These are phyloP conservation scores for Podila clonocystis DNA, from an alignment of 192 early-diverging fungal species.

Conservation along the genomic window DNA sequence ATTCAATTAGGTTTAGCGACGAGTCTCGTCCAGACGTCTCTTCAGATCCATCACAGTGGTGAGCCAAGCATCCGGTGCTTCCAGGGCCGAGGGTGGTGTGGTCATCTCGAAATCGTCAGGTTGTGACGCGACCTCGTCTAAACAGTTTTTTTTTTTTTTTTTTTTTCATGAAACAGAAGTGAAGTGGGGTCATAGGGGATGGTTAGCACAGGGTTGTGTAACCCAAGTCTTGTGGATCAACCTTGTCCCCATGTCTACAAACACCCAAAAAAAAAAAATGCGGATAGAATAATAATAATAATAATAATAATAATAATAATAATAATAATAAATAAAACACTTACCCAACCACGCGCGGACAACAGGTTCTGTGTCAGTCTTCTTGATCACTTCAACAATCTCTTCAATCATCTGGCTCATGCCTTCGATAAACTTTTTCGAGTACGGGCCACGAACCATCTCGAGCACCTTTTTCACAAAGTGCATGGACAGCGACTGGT, in stretches of 20 bases:
- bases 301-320: conserved; percentile 6
- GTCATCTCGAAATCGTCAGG: conserved; percentile 26
- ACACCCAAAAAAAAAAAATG: conserved; percentile 5
- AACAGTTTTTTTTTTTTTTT: not conserved
- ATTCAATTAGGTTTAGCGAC: conserved; percentile 6
- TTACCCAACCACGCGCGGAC: conserved; percentile 51
- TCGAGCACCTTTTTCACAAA: conserved; percentile 68
- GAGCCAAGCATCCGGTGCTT: conserved; percentile 13
- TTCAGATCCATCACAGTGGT: conserved; percentile 33
- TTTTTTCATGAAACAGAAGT: not conserved
- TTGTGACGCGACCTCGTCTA: conserved; percentile 36
- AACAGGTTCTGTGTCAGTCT: conserved; percentile 35
- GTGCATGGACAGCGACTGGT: conserved; percentile 75
- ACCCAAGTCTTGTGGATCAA: not conserved
- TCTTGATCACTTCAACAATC: conserved; percentile 54
- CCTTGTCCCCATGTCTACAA: not conserved
- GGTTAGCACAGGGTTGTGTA: not conserved
- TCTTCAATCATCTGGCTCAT: conserved; percentile 55
- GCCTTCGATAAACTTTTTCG: conserved; percentile 53
- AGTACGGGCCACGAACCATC: conserved; percentile 56
- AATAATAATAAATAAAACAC: not conserved
- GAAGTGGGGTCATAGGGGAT: not conserved
- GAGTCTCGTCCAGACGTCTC: conserved; percentile 35
- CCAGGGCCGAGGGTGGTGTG: conserved; percentile 8
- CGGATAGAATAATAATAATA: conserved; percentile 11